Evolutionary conservation across 2,329 filamentous ascomycete species (phyloP).

Genomic region (Monilinia vaccinii-corymbosi): DNA sequence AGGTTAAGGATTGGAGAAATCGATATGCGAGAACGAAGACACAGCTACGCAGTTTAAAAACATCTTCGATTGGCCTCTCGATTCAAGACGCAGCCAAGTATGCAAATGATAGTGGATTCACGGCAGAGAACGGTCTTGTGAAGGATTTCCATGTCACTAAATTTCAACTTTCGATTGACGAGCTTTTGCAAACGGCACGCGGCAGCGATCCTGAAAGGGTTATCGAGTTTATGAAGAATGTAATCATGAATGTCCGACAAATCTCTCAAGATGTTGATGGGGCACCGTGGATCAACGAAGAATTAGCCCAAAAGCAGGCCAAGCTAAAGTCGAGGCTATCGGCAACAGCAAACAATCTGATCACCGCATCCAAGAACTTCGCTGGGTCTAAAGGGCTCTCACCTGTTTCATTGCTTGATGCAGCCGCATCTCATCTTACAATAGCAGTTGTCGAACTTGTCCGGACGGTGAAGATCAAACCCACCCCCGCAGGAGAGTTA

Average conservation of each 20-base stretch:
- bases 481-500: constrained; percentile 66
- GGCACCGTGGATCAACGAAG: constrained; percentile 40
- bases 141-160: constrained; percentile 90
- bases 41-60: constrained; percentile 71
- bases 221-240: constrained; percentile 77
- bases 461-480: constrained; percentile 71
- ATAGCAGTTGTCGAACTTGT: constrained; percentile 80
- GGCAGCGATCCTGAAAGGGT: constrained; percentile 64
- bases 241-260: constrained; percentile 71
- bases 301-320: constrained; percentile 46
- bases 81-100: constrained; percentile 61
- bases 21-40: constrained; percentile 84
- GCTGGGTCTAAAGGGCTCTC: constrained; percentile 73
- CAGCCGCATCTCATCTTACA: constrained; percentile 83
- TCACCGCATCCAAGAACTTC: constrained; percentile 91
- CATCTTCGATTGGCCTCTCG: constrained; percentile 67
- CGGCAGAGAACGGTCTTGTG: constrained; percentile 65
- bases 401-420: constrained; percentile 87
- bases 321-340: constrained; percentile 77
- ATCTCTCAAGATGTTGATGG: constrained; percentile 76
- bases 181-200: constrained; percentile 71
- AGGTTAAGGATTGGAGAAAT: constrained; percentile 83
- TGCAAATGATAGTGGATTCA: constrained; percentile 57
- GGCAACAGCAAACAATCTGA: constrained; percentile 90
- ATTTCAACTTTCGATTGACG: constrained; percentile 91